Conservation (phyloP, 805 yeast genomes). For the Isabelozyma gotoi region DNA sequence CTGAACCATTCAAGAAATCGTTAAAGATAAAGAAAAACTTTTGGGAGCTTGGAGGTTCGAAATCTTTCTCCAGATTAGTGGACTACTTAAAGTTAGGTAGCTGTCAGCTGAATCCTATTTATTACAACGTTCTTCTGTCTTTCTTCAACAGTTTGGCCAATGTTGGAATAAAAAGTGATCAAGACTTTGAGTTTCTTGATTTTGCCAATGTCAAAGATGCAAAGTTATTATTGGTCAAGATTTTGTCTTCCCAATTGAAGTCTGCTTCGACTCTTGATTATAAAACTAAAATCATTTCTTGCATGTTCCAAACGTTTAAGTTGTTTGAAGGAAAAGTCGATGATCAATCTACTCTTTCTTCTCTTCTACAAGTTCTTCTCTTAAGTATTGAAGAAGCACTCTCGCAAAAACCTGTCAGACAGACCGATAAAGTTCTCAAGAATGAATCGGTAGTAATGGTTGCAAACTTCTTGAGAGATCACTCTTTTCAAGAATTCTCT, state of each 20-base stretch:
- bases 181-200: constrained; percentile 17
- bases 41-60: constrained; percentile 51
- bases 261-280: constrained; percentile 13
- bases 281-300: constrained; percentile 18
- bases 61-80: constrained; percentile 39
- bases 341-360: background rate
- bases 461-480: constrained; percentile 2
- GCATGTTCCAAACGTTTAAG: constrained; percentile 12
- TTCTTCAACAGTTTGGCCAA: constrained; percentile 18
- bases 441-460: background rate
- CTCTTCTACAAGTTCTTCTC: too few relatives aligned
- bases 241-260: constrained; percentile 15
- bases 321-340: background rate
- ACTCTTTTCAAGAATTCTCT: background rate
- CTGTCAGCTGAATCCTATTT: constrained; percentile 50
- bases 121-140: constrained; percentile 34
- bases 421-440: background rate
- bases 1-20: constrained; percentile 8
- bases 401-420: constrained; percentile 2
- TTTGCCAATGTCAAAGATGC: constrained; percentile 19
- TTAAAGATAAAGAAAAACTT: constrained; percentile 44
- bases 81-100: constrained; percentile 54
- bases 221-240: constrained; percentile 12
- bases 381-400: constrained; percentile 8
- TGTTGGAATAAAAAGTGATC: constrained; percentile 2